A percentile compares a stretch with the other conserved stretches of the same genome.
phyloP scores from a whole-genome alignment of 1,139 yeast genomes.

The Scheffersomyces segobiensis region DNA sequence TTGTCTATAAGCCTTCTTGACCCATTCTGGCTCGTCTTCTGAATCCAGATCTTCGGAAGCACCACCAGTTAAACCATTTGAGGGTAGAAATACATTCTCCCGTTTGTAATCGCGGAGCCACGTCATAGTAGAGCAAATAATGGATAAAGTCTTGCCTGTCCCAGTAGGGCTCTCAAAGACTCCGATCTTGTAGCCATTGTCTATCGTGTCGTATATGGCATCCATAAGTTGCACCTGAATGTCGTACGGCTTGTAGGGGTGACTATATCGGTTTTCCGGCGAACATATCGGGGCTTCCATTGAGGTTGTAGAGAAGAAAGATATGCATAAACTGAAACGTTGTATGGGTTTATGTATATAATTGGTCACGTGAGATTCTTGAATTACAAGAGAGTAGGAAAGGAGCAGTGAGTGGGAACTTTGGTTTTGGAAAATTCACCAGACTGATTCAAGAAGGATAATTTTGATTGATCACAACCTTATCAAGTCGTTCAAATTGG shows the following conservation, averaged over 20 bases:
- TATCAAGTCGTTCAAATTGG: too few species aligned
- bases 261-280: slow-evolving; percentile 44
- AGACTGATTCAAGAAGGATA: not conserved
- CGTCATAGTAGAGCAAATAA: slow-evolving; percentile 82
- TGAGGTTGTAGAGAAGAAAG: not conserved
- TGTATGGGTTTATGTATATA: not conserved
- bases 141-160: slow-evolving; percentile 85
- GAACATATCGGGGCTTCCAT: not conserved
- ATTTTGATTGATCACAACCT: too few species aligned
- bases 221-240: slow-evolving; percentile 81
- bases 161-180: slow-evolving; percentile 95
- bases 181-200: slow-evolving; percentile 64
- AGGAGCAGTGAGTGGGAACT: not conserved
- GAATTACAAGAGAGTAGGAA: not conserved
- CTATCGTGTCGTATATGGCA: slow-evolving; percentile 64
- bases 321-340: not conserved
- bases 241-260: slow-evolving; percentile 79
- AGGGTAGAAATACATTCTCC: slow-evolving; percentile 32
- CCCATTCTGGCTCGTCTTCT: slow-evolving; percentile 68
- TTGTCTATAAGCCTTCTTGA: slow-evolving; percentile 41
- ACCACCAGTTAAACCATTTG: not conserved
- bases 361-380: not conserved
- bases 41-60: slow-evolving; percentile 17
- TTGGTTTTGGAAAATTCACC: not conserved
- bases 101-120: slow-evolving; percentile 73